phyloP scores from a whole-genome alignment of 1,284 basidiomycete species.

The Ganoderma leucocontextum region DNA sequence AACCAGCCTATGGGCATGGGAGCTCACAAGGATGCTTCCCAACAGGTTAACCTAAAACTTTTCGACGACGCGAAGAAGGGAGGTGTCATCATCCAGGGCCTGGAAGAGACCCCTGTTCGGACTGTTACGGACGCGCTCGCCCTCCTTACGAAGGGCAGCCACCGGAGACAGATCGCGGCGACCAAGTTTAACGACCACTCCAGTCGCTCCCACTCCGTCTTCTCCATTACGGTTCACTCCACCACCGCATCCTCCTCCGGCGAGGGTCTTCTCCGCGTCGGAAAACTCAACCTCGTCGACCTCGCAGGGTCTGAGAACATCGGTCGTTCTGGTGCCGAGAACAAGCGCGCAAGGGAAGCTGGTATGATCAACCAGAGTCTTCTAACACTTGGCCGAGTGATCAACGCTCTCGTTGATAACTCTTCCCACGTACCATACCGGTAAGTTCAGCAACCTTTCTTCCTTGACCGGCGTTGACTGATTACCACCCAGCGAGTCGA shows the following conservation, averaged over 20 bases:
- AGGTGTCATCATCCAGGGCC: constrained; percentile 93
- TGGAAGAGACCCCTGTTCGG: constrained; percentile 91
- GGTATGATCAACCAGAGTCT: constrained; percentile 99
- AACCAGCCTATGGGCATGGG: constrained; percentile 79
- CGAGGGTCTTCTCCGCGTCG: constrained; percentile 91
- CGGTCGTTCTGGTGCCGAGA: constrained; percentile 94
- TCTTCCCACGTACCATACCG: constrained; percentile 94
- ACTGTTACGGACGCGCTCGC: constrained; percentile 87
- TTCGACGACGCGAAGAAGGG: constrained; percentile 91
- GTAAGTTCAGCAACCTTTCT: constrained; percentile 48
- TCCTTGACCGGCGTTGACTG: constrained; percentile 10
- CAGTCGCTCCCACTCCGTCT: constrained; percentile 98
- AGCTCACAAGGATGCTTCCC: constrained; percentile 48
- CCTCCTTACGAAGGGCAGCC: constrained; percentile 88
- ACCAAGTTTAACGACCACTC: constrained; percentile 99
- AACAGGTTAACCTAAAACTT: constrained; percentile 77
- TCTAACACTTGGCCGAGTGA: constrained; percentile 95
- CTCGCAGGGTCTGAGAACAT: constrained; percentile 98
- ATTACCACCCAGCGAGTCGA: constrained; percentile 70
- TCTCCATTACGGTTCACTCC: constrained; percentile 93
- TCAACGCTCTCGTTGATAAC: constrained; percentile 95
- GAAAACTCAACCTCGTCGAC: constrained; percentile 98
- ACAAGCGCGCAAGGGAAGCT: constrained; percentile 94
- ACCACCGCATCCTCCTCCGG: constrained; percentile 84
- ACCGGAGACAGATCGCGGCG: constrained; percentile 92